phyloP scores from a whole-genome alignment of 495 filamentous ascomycete genomes.

The Daldinia bambusicola region DNA sequence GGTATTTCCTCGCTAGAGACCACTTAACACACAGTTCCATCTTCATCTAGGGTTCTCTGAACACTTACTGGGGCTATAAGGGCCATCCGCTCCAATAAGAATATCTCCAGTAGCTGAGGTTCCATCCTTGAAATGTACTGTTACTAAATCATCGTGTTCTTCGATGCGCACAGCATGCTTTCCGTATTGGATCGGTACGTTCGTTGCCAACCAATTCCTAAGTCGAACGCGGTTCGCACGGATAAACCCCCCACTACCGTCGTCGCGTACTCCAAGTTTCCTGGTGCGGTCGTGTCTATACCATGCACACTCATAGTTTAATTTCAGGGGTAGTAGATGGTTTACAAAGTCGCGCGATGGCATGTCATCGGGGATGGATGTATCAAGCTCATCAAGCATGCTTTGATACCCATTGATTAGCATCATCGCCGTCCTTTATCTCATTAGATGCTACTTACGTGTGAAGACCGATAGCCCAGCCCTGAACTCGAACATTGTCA shows the following conservation, averaged over 20 bases:
- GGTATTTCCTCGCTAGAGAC: slow-evolving; percentile 46
- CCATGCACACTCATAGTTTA: slow-evolving; percentile 41
- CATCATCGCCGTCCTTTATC: not conserved
- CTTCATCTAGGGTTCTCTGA: not conserved
- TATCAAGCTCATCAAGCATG: slow-evolving; percentile 49
- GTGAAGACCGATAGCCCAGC: slow-evolving; percentile 53
- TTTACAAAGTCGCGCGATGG: slow-evolving; percentile 50
- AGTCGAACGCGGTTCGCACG: slow-evolving; percentile 46
- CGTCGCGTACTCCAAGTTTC: slow-evolving; percentile 44
- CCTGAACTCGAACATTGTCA: slow-evolving; percentile 48
- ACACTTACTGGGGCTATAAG: slow-evolving; percentile 51
- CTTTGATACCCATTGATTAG: slow-evolving; percentile 15
- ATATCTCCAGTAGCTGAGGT: slow-evolving; percentile 53
- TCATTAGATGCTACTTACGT: slow-evolving; percentile 17
- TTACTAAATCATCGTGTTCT: slow-evolving; percentile 35
- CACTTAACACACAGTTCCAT: not conserved
- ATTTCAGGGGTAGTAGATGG: slow-evolving; percentile 45
- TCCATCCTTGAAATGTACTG: slow-evolving; percentile 53
- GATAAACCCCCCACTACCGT: slow-evolving; percentile 39
- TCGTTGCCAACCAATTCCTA: slow-evolving; percentile 40
- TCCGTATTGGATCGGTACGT: slow-evolving; percentile 45
- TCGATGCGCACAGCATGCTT: slow-evolving; percentile 42
- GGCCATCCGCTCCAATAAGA: slow-evolving; percentile 62
- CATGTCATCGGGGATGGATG: slow-evolving; percentile 50
- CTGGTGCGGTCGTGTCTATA: slow-evolving; percentile 34